Conservation (phyloP, 768 basidiomycete species). For the Lactifluus rugatus region DNA sequence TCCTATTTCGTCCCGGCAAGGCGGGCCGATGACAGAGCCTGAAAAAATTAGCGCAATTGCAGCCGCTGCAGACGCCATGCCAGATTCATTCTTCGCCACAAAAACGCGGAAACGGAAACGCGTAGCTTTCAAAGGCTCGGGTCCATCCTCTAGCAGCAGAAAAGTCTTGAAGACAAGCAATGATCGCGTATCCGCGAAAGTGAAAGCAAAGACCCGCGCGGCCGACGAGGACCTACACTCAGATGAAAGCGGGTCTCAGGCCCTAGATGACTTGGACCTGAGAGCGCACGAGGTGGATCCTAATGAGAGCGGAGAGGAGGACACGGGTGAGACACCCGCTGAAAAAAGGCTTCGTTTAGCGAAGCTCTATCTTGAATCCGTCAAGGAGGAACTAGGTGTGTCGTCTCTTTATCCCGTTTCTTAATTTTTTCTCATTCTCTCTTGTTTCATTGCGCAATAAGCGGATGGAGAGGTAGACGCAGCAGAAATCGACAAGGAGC, state of each 20-base stretch:
- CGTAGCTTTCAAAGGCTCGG: constrained; percentile 27
- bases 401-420: constrained; percentile 20
- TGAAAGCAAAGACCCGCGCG: constrained; percentile 21
- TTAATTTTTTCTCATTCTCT: neutral
- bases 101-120: constrained; percentile 60
- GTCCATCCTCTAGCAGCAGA: constrained; percentile 25
- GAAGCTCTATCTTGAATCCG: constrained; percentile 77
- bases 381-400: constrained; percentile 68
- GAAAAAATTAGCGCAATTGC: no score
- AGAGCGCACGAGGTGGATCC: constrained; percentile 43
- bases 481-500: constrained; percentile 87
- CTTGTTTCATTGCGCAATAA: constrained; percentile 18
- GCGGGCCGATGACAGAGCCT: no score
- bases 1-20: no score
- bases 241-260: constrained; percentile 40
- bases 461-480: constrained; percentile 92
- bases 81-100: constrained; percentile 72
- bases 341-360: constrained; percentile 88
- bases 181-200: constrained; percentile 14
- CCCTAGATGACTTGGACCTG: constrained; percentile 69
- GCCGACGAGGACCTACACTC: constrained; percentile 59
- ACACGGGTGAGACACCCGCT: constrained; percentile 82
- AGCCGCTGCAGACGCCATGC: constrained; percentile 47
- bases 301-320: constrained; percentile 68
- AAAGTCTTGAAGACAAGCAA: constrained; percentile 25